A percentile compares a stretch with the other conserved stretches of the same genome.
Evolutionary conservation across 2,329 filamentous ascomycete genomes (phyloP).

Genomic region (Chrysoporthe deuterocubensis): DNA sequence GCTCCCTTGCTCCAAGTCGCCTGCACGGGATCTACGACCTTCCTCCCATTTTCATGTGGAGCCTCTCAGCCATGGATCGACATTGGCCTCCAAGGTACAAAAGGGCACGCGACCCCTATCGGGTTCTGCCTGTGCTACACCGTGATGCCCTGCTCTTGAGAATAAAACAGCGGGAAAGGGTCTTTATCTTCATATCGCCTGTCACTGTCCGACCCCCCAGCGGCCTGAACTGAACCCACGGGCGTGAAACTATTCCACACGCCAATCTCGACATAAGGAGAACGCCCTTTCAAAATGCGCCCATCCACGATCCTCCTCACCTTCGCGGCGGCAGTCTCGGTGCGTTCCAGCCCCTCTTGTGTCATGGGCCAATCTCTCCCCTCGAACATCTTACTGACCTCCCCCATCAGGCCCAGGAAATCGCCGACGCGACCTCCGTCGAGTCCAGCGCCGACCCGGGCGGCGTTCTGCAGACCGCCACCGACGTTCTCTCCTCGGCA

Average conservation of each 20-base stretch:
- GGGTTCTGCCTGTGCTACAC: not conserved
- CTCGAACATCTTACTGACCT: not conserved
- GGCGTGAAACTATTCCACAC: too few relatives aligned
- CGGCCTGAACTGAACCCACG: too few relatives aligned
- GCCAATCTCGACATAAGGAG: not conserved
- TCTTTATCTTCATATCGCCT: too few relatives aligned
- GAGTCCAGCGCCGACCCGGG: constrained; percentile 15
- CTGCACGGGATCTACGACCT: not conserved
- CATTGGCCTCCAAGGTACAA: not conserved
- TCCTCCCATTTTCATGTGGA: not conserved
- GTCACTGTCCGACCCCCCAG: too few relatives aligned
- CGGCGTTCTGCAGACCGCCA: constrained; percentile 25
- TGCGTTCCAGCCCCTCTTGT: constrained; percentile 27
- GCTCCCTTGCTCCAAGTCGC: not conserved
- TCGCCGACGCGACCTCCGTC: constrained; percentile 17
- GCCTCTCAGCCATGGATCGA: constrained; percentile 1
- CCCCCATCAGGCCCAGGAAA: constrained; percentile 29
- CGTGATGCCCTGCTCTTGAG: not conserved
- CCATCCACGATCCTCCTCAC: constrained; percentile 39
- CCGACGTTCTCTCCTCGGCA: constrained; percentile 16
- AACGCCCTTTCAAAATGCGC: constrained; percentile 35
- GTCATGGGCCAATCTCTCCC: too few relatives aligned
- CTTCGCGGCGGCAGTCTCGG: constrained; percentile 39
- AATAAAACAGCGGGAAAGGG: not conserved
- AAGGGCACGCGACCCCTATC: constrained; percentile 5